Evolutionary conservation across 352 stramenopile genomes (phyloP).

Genomic region (Pythium rhizo-oryzae): DNA sequence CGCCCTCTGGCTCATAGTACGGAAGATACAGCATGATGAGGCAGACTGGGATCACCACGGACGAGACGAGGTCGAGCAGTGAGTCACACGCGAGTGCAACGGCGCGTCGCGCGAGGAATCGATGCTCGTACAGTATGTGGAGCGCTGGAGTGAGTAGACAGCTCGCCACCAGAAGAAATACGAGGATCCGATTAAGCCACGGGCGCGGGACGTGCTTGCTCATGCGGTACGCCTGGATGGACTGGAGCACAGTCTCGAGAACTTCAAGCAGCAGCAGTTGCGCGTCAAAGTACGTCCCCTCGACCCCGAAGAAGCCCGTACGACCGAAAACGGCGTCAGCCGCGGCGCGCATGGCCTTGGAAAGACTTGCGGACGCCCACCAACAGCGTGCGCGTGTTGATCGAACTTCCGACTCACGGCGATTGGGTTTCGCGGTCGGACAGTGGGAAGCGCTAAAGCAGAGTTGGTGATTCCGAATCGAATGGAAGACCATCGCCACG

Average conservation of each 20-base stretch:
- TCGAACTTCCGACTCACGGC: too few species aligned
- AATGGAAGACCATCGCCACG: too few species aligned
- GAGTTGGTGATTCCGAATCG: too few species aligned
- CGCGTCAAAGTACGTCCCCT: constrained; percentile 21
- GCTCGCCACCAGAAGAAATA: neutral
- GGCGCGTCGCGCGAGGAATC: constrained; percentile 1
- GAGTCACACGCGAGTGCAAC: constrained; percentile 1
- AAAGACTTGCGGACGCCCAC: too few species aligned
- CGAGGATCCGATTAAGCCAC: constrained; percentile 12
- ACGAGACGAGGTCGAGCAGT: constrained; percentile 20
- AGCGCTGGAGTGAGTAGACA: too few species aligned
- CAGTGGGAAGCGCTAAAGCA: too few species aligned
- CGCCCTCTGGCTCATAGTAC: neutral
- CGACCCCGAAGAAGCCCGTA: too few species aligned
- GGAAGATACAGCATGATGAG: neutral
- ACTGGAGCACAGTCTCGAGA: constrained; percentile 12
- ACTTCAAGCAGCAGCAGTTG: constrained; percentile 1
- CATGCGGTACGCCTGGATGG: constrained; percentile 16
- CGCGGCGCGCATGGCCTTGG: too few species aligned
- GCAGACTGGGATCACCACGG: neutral
- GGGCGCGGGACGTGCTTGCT: constrained; percentile 10
- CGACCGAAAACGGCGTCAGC: too few species aligned
- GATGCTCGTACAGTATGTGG: too few species aligned
- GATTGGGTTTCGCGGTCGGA: too few species aligned
- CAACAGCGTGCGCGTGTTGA: too few species aligned